phyloP scores from a whole-genome alignment of 805 yeast genomes.

The Torulaspora quercuum region DNA sequence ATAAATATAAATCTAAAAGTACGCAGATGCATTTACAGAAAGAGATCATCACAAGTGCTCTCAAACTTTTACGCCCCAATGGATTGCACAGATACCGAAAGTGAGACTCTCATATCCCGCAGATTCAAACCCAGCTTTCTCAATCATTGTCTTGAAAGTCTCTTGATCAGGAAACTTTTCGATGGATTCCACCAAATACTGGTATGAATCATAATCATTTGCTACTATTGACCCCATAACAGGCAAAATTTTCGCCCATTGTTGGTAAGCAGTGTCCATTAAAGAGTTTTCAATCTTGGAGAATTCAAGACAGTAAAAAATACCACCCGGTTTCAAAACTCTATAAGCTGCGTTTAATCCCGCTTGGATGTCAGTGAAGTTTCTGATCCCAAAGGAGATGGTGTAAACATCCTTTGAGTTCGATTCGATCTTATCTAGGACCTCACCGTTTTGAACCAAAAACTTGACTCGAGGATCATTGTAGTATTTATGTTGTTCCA shows the following conservation, averaged over 20 bases:
- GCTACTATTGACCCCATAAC: slow-evolving; percentile 95
- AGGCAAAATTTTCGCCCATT: slow-evolving; percentile 85
- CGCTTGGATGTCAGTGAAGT: slow-evolving; percentile 90
- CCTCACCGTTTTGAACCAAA: slow-evolving; percentile 90
- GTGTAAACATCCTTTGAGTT: slow-evolving; percentile 93
- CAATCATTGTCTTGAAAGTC: slow-evolving; percentile 83
- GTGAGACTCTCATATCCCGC: slow-evolving; percentile 92
- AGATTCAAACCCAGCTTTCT: slow-evolving; percentile 93
- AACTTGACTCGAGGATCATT: slow-evolving; percentile 62
- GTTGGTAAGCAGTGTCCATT: slow-evolving; percentile 73
- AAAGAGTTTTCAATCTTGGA: slow-evolving; percentile 82
- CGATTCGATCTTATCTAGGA: slow-evolving; percentile 75
- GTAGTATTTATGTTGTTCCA: slow-evolving; percentile 53
- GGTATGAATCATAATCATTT: slow-evolving; percentile 93
- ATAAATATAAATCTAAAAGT: slow-evolving; percentile 6
- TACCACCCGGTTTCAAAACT: slow-evolving; percentile 95
- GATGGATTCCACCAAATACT: slow-evolving; percentile 92
- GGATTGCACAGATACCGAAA: slow-evolving; percentile 93
- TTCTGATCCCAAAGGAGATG: slow-evolving; percentile 95
- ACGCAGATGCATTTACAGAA: slow-evolving; percentile 6
- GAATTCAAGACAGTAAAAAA: slow-evolving; percentile 93
- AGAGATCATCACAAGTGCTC: neutral
- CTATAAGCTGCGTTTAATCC: slow-evolving; percentile 95
- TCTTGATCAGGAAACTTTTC: slow-evolving; percentile 90
- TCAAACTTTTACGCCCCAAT: slow-evolving; percentile 85